Evolutionary conservation across 352 stramenopile genomes (phyloP).

Genomic region (Pythium utonaiense): DNA sequence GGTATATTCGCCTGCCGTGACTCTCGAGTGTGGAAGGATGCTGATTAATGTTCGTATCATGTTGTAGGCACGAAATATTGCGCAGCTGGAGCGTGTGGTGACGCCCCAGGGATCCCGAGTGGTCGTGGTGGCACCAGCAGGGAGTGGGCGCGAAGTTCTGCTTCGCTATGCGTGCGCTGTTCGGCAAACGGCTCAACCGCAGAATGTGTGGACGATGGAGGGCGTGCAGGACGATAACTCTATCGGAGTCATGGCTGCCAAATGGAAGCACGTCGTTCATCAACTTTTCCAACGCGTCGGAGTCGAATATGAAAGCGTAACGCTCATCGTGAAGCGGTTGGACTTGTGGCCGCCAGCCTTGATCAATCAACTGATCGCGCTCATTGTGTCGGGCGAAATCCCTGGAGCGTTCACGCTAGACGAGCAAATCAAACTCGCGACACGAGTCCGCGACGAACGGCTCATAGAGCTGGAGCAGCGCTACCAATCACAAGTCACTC

Average conservation of each 20-base stretch:
- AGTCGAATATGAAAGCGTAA: constrained; percentile 50
- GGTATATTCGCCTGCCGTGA: no score
- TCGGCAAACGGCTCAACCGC: constrained; percentile 14
- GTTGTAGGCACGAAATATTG: constrained; percentile 29
- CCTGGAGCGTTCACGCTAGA: constrained; percentile 51
- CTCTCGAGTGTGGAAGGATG: background rate
- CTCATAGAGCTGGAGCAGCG: constrained; percentile 46
- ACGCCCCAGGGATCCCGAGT: constrained; percentile 33
- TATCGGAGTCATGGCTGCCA: constrained; percentile 7
- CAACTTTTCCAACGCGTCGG: constrained; percentile 54
- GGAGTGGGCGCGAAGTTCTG: constrained; percentile 35
- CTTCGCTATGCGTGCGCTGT: constrained; percentile 34
- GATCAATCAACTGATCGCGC: constrained; percentile 39
- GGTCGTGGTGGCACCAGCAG: constrained; percentile 28
- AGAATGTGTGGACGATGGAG: constrained; percentile 29
- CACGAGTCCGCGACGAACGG: constrained; percentile 55
- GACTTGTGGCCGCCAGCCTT: constrained; percentile 34
- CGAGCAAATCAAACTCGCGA: constrained; percentile 64
- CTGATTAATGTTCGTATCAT: background rate
- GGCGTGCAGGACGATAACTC: constrained; percentile 19
- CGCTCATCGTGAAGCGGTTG: constrained; percentile 49
- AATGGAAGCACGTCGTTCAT: constrained; percentile 43
- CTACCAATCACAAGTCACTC: constrained; percentile 26
- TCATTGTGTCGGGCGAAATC: constrained; percentile 61
- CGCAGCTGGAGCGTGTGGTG: constrained; percentile 42